Conservation (phyloP, 192 early-diverging fungal species). For the Dissophora globulifera region DNA sequence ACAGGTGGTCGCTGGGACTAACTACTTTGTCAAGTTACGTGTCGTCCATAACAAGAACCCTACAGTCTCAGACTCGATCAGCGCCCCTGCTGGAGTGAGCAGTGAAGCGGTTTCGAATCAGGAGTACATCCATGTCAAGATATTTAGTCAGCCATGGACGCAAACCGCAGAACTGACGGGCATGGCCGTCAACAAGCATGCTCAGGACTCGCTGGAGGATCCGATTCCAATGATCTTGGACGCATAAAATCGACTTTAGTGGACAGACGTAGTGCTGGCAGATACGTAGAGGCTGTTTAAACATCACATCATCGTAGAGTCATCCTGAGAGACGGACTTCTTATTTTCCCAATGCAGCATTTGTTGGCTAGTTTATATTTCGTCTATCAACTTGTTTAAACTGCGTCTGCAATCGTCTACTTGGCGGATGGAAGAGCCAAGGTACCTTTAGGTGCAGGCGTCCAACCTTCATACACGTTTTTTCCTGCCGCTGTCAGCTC, state of each 20-base stretch:
- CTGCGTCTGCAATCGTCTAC: too few species aligned
- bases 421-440: conserved; percentile 33
- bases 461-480: conserved; percentile 30
- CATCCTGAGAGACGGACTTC: not conserved
- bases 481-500: conserved; percentile 3
- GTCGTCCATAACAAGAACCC: conserved; percentile 5
- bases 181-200: conserved; percentile 10
- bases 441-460: conserved; percentile 37
- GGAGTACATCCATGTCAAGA: conserved; percentile 29
- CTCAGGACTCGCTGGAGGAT: not conserved
- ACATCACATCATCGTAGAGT: not conserved
- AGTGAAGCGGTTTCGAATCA: too few species aligned
- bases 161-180: conserved; percentile 2
- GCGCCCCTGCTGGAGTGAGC: too few species aligned
- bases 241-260: not conserved
- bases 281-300: too few species aligned
- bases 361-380: too few species aligned
- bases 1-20: conserved; percentile 30
- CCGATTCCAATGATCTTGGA: not conserved
- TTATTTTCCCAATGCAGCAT: too few species aligned
- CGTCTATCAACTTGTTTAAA: too few species aligned
- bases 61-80: too few species aligned
- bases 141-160: conserved; percentile 22
- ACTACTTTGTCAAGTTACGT: conserved; percentile 32
- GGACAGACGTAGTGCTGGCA: too few species aligned